Conservation (phyloP, 176 grass and related monocot genomes). For the Paspalum notatum region DNA sequence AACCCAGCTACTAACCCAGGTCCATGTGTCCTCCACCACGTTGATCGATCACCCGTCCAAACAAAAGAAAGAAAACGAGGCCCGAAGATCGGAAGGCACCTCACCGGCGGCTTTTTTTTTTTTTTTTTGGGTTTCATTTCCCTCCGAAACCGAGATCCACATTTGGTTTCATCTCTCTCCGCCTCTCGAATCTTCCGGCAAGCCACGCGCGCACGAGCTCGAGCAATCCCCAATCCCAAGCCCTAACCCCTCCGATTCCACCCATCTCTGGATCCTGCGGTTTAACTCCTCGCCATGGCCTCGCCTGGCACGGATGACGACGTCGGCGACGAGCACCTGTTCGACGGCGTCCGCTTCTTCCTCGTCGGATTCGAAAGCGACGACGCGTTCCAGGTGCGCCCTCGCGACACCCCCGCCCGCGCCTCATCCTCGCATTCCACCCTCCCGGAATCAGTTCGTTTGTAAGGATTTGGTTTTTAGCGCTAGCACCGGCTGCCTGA, state of each 20-base stretch:
- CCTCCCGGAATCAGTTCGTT: background rate
- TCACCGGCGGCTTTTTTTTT: too few species aligned
- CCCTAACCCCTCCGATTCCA: conserved; percentile 37
- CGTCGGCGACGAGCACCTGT: conserved; percentile 48
- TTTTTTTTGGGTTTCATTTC: conserved; percentile 35
- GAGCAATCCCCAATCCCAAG: conserved; percentile 21
- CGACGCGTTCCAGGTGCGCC: conserved; percentile 68
- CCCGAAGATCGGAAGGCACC: background rate
- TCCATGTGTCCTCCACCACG: too few species aligned
- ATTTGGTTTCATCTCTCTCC: conserved; percentile 11
- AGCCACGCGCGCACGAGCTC: background rate
- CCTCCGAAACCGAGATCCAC: conserved; percentile 37
- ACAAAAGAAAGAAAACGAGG: background rate
- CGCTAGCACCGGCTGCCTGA: background rate
- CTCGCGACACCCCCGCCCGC: background rate
- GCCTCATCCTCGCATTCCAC: background rate
- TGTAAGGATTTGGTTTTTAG: too few species aligned
- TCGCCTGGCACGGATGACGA: conserved; percentile 38
- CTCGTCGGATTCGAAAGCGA: conserved; percentile 74
- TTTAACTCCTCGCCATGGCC: conserved; percentile 40
- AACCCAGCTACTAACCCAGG: too few species aligned
- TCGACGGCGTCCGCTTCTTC: conserved; percentile 74
- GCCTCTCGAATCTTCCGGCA: conserved; percentile 23
- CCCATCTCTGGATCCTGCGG: background rate
- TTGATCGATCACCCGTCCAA: too few species aligned